Evolutionary conservation across 306 rosid genomes (phyloP).

Genomic region (Gillenia trifoliata): DNA sequence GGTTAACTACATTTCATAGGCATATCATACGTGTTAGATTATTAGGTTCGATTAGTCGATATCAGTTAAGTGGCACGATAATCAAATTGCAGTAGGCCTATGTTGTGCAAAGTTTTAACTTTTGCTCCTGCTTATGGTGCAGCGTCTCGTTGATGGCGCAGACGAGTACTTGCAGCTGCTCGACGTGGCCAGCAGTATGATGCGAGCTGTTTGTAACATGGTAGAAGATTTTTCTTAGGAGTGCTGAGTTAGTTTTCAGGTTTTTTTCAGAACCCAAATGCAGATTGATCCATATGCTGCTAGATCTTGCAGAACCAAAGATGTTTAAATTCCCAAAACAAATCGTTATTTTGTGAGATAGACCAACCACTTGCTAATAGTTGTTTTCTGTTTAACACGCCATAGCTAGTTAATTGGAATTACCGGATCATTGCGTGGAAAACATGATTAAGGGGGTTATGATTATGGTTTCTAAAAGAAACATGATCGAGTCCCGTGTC

Average conservation of each 20-base stretch:
- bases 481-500: not conserved
- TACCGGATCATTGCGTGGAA: slow-evolving; percentile 11
- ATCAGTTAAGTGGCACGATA: not conserved
- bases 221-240: slow-evolving; percentile 48
- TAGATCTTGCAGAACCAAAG: slow-evolving; percentile 6
- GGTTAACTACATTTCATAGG: not conserved
- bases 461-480: too few species aligned
- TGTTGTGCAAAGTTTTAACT: slow-evolving; percentile 17
- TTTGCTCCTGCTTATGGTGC: slow-evolving; percentile 31
- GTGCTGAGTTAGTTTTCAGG: slow-evolving; percentile 10
- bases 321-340: not conserved
- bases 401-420: not conserved
- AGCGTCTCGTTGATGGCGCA: slow-evolving; percentile 84
- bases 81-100: too few species aligned
- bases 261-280: not conserved
- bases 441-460: not conserved
- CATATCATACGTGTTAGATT: not conserved
- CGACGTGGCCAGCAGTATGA: slow-evolving; percentile 62
- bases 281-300: not conserved
- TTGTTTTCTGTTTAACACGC: not conserved
- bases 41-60: not conserved
- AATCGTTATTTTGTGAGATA: not conserved
- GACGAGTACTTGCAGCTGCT: slow-evolving; percentile 94
- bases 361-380: not conserved
- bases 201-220: slow-evolving; percentile 63